These are phyloP conservation scores for Pistacia vera DNA, from an alignment of 345 rosid genomes.

Conservation along the genomic window DNA sequence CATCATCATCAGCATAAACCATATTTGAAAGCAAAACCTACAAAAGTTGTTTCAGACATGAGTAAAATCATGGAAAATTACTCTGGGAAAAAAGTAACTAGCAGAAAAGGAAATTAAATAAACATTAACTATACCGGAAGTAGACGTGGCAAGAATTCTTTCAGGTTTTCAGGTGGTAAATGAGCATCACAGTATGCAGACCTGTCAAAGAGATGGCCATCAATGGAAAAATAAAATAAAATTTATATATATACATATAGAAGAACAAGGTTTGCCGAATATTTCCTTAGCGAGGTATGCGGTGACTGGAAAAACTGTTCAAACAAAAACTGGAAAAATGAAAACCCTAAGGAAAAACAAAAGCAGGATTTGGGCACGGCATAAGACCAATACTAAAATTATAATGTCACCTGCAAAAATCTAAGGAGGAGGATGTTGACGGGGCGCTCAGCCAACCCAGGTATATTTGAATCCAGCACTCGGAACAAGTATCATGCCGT, in stretches of 20 bases:
- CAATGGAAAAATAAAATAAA: slow-evolving; percentile 8
- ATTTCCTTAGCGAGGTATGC: slow-evolving; percentile 54
- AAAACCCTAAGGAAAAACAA: not conserved
- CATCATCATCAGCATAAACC: slow-evolving; percentile 97
- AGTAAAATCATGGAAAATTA: slow-evolving; percentile 4
- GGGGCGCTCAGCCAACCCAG: slow-evolving; percentile 88
- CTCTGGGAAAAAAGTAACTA: not conserved
- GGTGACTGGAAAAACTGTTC: slow-evolving; percentile 93
- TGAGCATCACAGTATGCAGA: slow-evolving; percentile 90
- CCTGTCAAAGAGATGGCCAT: slow-evolving; percentile 53
- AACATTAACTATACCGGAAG: slow-evolving; percentile 61
- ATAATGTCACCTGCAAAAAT: slow-evolving; percentile 61
- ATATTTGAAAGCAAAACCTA: slow-evolving; percentile 89
- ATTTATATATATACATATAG: not conserved
- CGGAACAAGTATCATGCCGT: slow-evolving; percentile 31
- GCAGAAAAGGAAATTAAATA: slow-evolving; percentile 11
- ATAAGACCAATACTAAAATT: not conserved
- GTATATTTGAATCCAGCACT: slow-evolving; percentile 82
- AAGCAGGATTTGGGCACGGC: not conserved
- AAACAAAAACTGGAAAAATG: slow-evolving; percentile 20
- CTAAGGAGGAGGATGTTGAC: slow-evolving; percentile 79
- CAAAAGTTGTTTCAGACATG: slow-evolving; percentile 23
- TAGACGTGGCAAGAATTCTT: slow-evolving; percentile 81
- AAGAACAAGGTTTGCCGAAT: not conserved
- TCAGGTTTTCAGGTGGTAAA: slow-evolving; percentile 72